phyloP scores from a whole-genome alignment of 2,329 filamentous ascomycete species.

The Arthrobotrys conoides region DNA sequence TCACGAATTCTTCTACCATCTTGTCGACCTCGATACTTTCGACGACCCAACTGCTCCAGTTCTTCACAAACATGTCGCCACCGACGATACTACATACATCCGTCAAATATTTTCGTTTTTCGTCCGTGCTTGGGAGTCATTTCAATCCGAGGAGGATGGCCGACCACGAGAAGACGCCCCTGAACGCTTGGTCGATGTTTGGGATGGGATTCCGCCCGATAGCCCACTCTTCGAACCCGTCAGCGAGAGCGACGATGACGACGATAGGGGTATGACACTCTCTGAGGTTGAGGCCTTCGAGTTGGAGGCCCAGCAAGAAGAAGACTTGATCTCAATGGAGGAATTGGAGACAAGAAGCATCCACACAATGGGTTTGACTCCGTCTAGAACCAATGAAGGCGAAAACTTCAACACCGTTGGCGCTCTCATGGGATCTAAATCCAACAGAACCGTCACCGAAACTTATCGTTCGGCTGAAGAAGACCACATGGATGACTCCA shows the following conservation, averaged over 20 bases:
- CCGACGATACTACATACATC: conserved; percentile 29
- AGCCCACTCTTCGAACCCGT: conserved; percentile 30
- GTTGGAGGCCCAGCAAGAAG: conserved; percentile 2
- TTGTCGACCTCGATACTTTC: conserved; percentile 38
- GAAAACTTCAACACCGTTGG: neutral
- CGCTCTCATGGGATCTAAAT: neutral
- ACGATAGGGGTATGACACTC: conserved; percentile 38
- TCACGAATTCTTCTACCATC: conserved; percentile 38
- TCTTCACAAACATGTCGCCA: conserved; percentile 26
- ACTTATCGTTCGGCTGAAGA: neutral
- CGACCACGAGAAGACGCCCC: conserved; percentile 29
- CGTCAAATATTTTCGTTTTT: conserved; percentile 44
- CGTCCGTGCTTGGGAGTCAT: conserved; percentile 26
- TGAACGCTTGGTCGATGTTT: conserved; percentile 35
- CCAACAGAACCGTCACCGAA: neutral
- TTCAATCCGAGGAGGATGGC: conserved; percentile 29
- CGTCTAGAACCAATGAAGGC: neutral
- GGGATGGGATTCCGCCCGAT: conserved; percentile 40
- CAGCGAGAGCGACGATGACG: conserved; percentile 40
- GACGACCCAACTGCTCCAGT: neutral
- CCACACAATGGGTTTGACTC: neutral
- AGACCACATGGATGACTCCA: neutral
- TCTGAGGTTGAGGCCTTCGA: conserved; percentile 32
- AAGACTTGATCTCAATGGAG: neutral
- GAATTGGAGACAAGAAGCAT: neutral